A percentile compares a stretch with the other conserved stretches of the same genome.
These are phyloP conservation scores for Naganishia vishniacii DNA, from an alignment of 768 basidiomycete genomes.

Conservation along the genomic window DNA sequence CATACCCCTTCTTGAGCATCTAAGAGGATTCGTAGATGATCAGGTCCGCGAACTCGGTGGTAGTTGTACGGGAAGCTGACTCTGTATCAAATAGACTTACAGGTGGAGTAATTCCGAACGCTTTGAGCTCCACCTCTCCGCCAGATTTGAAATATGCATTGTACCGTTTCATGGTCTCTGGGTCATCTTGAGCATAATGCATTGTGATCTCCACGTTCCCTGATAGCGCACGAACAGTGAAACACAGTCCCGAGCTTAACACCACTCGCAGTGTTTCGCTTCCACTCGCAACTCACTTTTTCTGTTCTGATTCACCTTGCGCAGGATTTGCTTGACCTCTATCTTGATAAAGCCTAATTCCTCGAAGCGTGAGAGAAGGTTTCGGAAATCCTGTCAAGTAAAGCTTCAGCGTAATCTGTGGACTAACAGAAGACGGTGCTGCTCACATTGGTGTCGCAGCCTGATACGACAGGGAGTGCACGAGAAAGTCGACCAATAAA, in stretches of 20 bases:
- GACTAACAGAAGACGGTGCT: background rate
- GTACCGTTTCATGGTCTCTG: constrained; percentile 1
- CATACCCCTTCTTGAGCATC: constrained; percentile 10
- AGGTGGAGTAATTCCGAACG: constrained; percentile 5
- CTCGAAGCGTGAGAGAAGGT: background rate
- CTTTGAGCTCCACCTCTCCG: constrained; percentile 13
- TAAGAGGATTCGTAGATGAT: background rate
- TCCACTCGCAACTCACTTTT: too few species aligned
- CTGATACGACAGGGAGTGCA: background rate
- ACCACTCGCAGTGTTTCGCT: too few species aligned
- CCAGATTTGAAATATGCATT: constrained; percentile 18
- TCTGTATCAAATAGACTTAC: background rate
- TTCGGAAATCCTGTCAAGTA: background rate
- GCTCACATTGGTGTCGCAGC: constrained; percentile 4
- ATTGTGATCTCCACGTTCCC: background rate
- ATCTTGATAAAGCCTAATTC: background rate
- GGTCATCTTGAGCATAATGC: background rate
- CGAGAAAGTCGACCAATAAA: too few species aligned
- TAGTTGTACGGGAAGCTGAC: background rate
- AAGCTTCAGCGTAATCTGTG: too few species aligned
- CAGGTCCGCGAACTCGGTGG: too few species aligned
- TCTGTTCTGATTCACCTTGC: background rate
- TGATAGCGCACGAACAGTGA: background rate
- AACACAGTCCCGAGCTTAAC: too few species aligned
- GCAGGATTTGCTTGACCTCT: background rate